phyloP scores from a whole-genome alignment of 2,329 filamentous ascomycete genomes.

The Lachnellula hyalina region DNA sequence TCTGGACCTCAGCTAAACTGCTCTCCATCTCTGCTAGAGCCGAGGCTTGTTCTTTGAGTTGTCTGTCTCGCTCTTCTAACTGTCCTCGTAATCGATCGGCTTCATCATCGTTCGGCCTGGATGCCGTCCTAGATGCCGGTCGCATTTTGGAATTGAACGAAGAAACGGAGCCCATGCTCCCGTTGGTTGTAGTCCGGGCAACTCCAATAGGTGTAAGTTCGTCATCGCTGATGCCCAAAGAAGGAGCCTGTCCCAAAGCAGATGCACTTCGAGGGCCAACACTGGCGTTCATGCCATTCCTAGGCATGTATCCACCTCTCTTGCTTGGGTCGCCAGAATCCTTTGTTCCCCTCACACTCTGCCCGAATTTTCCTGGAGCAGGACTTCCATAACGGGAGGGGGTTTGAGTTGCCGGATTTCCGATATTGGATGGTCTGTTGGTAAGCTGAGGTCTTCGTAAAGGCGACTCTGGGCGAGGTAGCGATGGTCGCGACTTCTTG shows the following conservation, averaged over 20 bases:
- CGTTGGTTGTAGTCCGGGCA: conserved; percentile 46
- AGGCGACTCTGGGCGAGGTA: conserved; percentile 86
- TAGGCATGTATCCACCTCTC: conserved; percentile 37
- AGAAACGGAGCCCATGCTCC: conserved; percentile 48
- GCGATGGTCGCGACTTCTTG: conserved; percentile 67
- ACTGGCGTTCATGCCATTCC: conserved; percentile 44
- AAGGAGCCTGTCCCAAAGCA: conserved; percentile 45
- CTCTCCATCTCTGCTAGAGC: conserved; percentile 86
- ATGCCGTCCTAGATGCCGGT: conserved; percentile 33
- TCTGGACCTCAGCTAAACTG: conserved; percentile 75
- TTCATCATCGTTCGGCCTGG: conserved; percentile 53
- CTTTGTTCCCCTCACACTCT: conserved; percentile 54
- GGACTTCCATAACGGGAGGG: conserved; percentile 60
- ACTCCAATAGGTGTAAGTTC: conserved; percentile 50
- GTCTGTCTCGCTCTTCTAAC: conserved; percentile 77
- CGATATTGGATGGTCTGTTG: conserved; percentile 48
- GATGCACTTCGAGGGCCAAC: conserved; percentile 54
- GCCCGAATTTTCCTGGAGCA: conserved; percentile 55
- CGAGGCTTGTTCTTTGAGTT: conserved; percentile 81
- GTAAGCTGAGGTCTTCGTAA: conserved; percentile 59
- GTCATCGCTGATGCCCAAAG: conserved; percentile 48
- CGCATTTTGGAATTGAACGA: conserved; percentile 50
- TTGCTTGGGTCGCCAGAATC: conserved; percentile 57
- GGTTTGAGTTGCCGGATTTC: conserved; percentile 45
- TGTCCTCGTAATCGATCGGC: conserved; percentile 66